phyloP scores from a whole-genome alignment of 2,329 filamentous ascomycete species.

The Ceratocystis eucalypticola region DNA sequence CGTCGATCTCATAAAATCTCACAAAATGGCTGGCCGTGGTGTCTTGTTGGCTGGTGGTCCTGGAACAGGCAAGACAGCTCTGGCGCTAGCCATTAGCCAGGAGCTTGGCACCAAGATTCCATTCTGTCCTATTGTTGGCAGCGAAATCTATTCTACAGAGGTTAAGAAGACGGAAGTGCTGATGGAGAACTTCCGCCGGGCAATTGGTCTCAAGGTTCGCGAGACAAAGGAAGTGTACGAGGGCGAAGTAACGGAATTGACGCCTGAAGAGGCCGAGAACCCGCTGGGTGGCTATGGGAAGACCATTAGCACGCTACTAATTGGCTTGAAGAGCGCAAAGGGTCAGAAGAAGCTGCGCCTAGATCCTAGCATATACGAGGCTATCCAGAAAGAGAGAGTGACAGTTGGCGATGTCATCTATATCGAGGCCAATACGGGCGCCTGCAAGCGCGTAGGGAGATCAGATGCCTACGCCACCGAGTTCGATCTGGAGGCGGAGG shows the following conservation, averaged over 20 bases:
- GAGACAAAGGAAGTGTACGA: constrained; percentile 99
- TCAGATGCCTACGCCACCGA: constrained; percentile 96
- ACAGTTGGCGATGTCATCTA: constrained; percentile 96
- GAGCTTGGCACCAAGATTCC: constrained; percentile 96
- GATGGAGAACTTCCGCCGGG: constrained; percentile 97
- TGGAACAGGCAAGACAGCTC: constrained; percentile 91
- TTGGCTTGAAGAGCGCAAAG: constrained; percentile 87
- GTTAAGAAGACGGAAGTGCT: constrained; percentile 98
- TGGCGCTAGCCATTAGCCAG: constrained; percentile 89
- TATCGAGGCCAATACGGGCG: constrained; percentile 96
- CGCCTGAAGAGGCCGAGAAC: constrained; percentile 95
- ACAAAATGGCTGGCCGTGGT: constrained; percentile 94
- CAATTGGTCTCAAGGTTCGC: constrained; percentile 90
- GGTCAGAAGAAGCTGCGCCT: constrained; percentile 95
- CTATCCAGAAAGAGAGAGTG: constrained; percentile 95
- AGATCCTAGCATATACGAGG: constrained; percentile 97
- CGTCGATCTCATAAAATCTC: constrained; percentile 85
- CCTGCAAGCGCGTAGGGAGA: constrained; percentile 90
- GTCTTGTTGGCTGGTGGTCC: constrained; percentile 88
- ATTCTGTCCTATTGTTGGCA: constrained; percentile 95
- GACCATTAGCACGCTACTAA: constrained; percentile 90
- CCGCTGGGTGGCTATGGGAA: constrained; percentile 92
- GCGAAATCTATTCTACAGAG: constrained; percentile 94
- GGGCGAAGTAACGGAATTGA: constrained; percentile 94
- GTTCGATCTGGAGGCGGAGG: constrained; percentile 95